Evolutionary conservation across 1,139 yeast species (phyloP), one percentile per base, ranked within the genome.

Genomic region (Yamadazyma triangularis): DNA sequence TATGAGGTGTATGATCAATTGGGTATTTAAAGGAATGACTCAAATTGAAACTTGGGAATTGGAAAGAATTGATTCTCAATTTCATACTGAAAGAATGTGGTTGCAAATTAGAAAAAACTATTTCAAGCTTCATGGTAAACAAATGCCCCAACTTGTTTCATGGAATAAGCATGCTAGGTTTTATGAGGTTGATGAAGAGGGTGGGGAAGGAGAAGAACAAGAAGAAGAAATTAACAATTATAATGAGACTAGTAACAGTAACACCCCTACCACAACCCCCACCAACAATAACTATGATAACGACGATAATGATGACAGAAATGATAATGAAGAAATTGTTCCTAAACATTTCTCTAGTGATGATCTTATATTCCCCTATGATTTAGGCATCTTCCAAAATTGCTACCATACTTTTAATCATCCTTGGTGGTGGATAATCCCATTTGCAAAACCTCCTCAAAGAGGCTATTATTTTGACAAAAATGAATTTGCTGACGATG

Each of bases 11-110:
- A 22, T 81, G 3, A 54, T 65, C 31, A 77, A 80, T 47, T 62
- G 77, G 41, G 45, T 73, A 3, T 50, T 75, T 31, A 62, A 65
- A 24, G 96, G 96, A n/a, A 81, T 77, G 72, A 79, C 97, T 2
- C 95, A 87, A 53, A 89, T 91, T 35, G 98, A 91, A 55, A 65
- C 73, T 3, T 91, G 98, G 98, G 97, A 91, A 47, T 60, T 70
- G 59, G 97, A 91, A 42, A 69, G 97, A 38, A 62, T 87, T 2
- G 87, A 78, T 34, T 66, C 78, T 7, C 85, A 81, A 42, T 70
- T 80, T 36, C 66, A 59, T 30, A 66, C 71, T 1, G 76, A 70
- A 26, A 50, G 73, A 25, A 58, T 78, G 35, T 76, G 84, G 79
- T 40, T 48, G 7, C 70, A 61, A 33, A 64, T 79, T 6, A 46